Conservation (phyloP, 2,329 filamentous ascomycete species). For the Diplodia corticola region DNA sequence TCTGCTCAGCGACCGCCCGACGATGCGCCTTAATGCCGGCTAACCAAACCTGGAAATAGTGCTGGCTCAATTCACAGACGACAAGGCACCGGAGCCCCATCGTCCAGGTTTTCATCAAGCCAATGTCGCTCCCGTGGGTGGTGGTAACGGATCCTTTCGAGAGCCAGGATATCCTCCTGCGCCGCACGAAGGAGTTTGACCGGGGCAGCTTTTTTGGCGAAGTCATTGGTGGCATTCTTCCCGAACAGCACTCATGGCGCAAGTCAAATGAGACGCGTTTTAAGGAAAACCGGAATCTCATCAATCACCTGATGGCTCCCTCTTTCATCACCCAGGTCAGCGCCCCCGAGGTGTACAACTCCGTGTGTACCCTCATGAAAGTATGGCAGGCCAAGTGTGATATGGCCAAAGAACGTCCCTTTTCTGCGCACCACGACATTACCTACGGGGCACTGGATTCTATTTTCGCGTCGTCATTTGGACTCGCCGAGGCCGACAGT, state of each 20-base stretch:
- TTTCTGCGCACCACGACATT: conserved; percentile 36
- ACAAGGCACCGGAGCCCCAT: conserved; percentile 42
- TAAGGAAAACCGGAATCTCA: conserved; percentile 38
- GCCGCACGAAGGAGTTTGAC: conserved; percentile 49
- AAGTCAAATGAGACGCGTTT: conserved; percentile 36
- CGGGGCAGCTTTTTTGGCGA: conserved; percentile 38
- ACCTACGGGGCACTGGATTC: conserved; percentile 28
- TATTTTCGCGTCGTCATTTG: conserved; percentile 22
- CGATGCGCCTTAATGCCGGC: too few species aligned
- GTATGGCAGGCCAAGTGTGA: conserved; percentile 39
- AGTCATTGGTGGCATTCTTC: conserved; percentile 37
- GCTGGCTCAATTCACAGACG: conserved; percentile 32
- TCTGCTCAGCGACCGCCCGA: too few species aligned
- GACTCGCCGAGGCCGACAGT: conserved; percentile 22
- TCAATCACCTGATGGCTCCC: conserved; percentile 44
- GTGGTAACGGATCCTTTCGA: conserved; percentile 48
- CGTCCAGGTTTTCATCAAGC: conserved; percentile 51
- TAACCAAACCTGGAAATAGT: conserved; percentile 25
- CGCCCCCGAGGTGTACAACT: conserved; percentile 39
- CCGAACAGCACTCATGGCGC: conserved; percentile 38
- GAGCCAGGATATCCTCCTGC: conserved; percentile 48
- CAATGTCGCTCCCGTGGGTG: conserved; percentile 47
- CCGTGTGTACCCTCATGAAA: conserved; percentile 34
- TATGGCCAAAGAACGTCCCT: conserved; percentile 36
- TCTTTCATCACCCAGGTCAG: conserved; percentile 38